Evolutionary conservation across 2,329 filamentous ascomycete genomes (phyloP).

Genomic region (Aotearoamyces nothofagi): DNA sequence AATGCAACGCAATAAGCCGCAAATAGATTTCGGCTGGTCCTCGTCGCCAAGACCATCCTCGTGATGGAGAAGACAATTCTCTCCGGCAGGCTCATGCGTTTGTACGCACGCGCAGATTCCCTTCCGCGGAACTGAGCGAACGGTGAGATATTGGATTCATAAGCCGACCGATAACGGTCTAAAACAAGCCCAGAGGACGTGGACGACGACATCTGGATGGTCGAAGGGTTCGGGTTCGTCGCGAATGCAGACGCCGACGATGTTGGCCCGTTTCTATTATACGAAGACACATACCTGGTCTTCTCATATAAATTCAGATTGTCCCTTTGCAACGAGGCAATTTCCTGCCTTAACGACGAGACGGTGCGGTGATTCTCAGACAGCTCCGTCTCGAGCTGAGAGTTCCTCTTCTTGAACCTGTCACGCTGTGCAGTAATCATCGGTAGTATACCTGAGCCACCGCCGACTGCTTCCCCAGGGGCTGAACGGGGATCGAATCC

Average conservation of each 20-base stretch:
- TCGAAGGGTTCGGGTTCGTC: constrained; percentile 61
- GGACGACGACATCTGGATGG: constrained; percentile 44
- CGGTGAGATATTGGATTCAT: constrained; percentile 89
- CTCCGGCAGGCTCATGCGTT: constrained; percentile 85
- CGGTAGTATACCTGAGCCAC: constrained; percentile 78
- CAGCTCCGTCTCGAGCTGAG: constrained; percentile 78
- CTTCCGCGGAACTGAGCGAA: constrained; percentile 93
- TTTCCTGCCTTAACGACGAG: constrained; percentile 76
- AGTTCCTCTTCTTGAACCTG: constrained; percentile 92
- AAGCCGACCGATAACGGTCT: constrained; percentile 79
- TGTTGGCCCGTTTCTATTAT: constrained; percentile 54
- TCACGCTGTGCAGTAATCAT: constrained; percentile 98
- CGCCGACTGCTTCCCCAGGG: constrained; percentile 46
- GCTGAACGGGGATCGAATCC: constrained; percentile 65
- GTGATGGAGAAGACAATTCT: constrained; percentile 82
- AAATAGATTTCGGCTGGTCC: constrained; percentile 86
- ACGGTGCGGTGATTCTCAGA: constrained; percentile 71
- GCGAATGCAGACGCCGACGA: constrained; percentile 52
- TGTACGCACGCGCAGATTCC: constrained; percentile 80
- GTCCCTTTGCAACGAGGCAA: constrained; percentile 86
- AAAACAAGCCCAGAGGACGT: constrained; percentile 50
- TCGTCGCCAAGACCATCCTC: constrained; percentile 75
- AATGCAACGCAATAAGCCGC: constrained; percentile 80
- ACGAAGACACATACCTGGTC: constrained; percentile 88
- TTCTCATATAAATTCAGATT: constrained; percentile 96